phyloP scores from a whole-genome alignment of 805 yeast genomes.

The Lipomyces chichibuensis region DNA sequence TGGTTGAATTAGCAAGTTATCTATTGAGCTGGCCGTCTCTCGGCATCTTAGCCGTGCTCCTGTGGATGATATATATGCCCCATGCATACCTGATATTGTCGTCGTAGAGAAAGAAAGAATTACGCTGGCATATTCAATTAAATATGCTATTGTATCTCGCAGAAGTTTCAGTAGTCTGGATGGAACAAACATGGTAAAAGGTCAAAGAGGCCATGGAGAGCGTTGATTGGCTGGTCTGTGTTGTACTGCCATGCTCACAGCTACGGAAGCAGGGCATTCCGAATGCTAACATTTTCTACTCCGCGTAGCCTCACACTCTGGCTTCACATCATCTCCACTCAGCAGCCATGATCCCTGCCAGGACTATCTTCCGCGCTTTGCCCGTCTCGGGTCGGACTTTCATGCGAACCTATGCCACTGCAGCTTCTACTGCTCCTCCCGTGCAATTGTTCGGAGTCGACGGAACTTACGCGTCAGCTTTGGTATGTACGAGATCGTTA shows the following conservation, averaged over 20 bases:
- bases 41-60: too few relatives aligned
- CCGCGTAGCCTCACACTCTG: not conserved
- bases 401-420: constrained; percentile 47
- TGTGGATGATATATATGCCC: too few relatives aligned
- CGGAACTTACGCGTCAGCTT: constrained; percentile 95
- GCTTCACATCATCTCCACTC: not conserved
- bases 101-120: too few relatives aligned
- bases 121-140: too few relatives aligned
- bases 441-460: constrained; percentile 93
- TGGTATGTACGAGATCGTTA: constrained; percentile 43
- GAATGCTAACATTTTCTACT: not conserved
- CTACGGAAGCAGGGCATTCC: not conserved
- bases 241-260: not conserved
- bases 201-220: not conserved
- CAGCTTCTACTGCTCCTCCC: constrained; percentile 65
- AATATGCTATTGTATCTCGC: too few relatives aligned
- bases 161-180: too few relatives aligned
- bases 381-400: constrained; percentile 24
- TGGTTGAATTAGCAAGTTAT: not conserved
- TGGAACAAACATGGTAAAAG: too few relatives aligned
- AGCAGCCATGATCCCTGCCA: constrained; percentile 21
- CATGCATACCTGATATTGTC: too few relatives aligned
- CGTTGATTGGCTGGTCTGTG: constrained; percentile 4
- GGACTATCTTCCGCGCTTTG: constrained; percentile 23
- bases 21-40: too few relatives aligned